Evolutionary conservation across 805 yeast genomes (phyloP), one percentile per base, ranked within the genome.

Genomic region (Candida maesae): DNA sequence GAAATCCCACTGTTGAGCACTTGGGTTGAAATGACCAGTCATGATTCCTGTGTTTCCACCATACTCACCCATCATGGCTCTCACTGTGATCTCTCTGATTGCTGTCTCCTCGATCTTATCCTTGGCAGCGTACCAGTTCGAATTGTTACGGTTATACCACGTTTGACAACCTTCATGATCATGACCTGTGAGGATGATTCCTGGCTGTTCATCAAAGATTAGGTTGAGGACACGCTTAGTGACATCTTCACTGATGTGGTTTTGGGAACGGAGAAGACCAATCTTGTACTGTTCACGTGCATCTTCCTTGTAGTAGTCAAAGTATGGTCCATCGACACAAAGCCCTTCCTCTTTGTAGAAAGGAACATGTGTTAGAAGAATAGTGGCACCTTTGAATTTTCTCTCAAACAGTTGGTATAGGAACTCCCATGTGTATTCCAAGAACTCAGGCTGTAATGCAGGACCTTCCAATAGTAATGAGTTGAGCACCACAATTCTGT

Each of bases 31-130:
- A 38, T 71, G 77, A 2, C 95, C 97, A 1, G 89, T 81, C 49
- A 93, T 64, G 11, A 93, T 64, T 0, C 98, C 99, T 2, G 89
- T 76, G 53, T 84, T 85, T 3, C 99, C 99, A 44, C 81, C 84
- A 54, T 70, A 93, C 56, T 93, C 96, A 14, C 99, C 99, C 98
- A 93, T 93, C 79, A 91, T 84, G 14, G 96, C 79, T 42, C 90
- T 70, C 17, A 93, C 96, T 0, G 95, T 91, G 42, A 85, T 67
- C 62, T 91, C 98, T 42, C 79, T 70, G 12, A 88, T 64, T 14
- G 71, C 66, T n/a, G 58, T 54, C 15, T 55, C 61, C 25, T 55
- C 50, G 1, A 49, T 51, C 30, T 59, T 58, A 4, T 58, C 54
- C 47, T 76, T 78, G 0, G 76, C 60, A 0, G 89, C 84, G 6